Conservation (phyloP, 1,139 yeast species). For the Pneumocystis sp. region DNA sequence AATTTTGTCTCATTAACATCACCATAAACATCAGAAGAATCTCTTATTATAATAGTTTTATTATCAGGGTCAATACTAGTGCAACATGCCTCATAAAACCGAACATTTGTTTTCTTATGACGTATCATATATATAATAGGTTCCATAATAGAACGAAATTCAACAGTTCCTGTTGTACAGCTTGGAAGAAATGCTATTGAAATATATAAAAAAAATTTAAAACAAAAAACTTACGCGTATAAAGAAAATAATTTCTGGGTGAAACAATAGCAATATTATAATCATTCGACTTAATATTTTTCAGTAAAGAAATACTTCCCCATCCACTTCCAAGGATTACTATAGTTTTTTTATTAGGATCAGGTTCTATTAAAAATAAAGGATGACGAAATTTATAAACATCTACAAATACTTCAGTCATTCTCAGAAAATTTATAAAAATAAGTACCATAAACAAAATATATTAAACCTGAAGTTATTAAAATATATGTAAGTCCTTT, state of each 20-base stretch:
- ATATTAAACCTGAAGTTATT: conserved; percentile 21
- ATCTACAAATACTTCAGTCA: not conserved
- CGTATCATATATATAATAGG: conserved; percentile 46
- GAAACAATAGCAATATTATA: conserved; percentile 83
- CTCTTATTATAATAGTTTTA: conserved; percentile 43
- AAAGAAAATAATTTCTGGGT: conserved; percentile 86
- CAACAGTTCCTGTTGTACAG: conserved; percentile 86
- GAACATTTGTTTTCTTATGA: conserved; percentile 61
- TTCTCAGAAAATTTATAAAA: not conserved
- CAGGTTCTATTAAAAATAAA: conserved; percentile 25
- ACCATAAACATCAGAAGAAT: conserved; percentile 43
- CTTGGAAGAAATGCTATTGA: conserved; percentile 64
- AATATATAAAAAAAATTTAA: not conserved
- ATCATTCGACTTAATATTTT: conserved; percentile 68
- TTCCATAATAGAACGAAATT: conserved; percentile 68
- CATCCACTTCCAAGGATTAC: conserved; percentile 89
- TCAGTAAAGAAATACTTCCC: conserved; percentile 62
- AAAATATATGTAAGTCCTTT: conserved; percentile 24
- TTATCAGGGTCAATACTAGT: conserved; percentile 58
- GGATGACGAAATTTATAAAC: conserved; percentile 28
- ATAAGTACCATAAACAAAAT: conserved; percentile 20
- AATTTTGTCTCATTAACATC: conserved; percentile 40
- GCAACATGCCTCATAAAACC: conserved; percentile 84
- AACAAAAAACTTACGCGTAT: conserved; percentile 32
- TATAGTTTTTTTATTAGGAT: conserved; percentile 63